Evolutionary conservation across 257 asterid species (phyloP), one percentile per base, ranked within the genome.

Genomic region (Petunia axillaris): DNA sequence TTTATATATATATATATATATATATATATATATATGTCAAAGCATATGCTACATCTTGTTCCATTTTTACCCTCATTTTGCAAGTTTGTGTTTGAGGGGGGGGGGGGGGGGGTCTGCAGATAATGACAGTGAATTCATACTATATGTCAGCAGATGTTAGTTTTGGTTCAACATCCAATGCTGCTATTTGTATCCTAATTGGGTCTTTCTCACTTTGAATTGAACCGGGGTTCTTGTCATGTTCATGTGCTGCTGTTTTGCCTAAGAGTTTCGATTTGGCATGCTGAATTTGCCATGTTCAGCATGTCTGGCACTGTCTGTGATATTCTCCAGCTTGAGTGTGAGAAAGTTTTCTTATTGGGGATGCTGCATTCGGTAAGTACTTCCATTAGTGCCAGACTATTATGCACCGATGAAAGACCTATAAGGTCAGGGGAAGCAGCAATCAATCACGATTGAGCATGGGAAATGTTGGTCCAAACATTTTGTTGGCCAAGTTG

Each of bases 281-380:
- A 48, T 48, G 7, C 2, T 48, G 54, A 48, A 48, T 6, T 48
- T 48, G 11, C 4, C 11, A 37, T 9, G 16, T 2, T 64, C 8
- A 37, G 70, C 44, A 36, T 38, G 71, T 37, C 0, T 4, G 14
- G 4, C 16, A 13, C 3, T 4, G 38, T 8, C n/a, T 8, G n/a
- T 36, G 6, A 43, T 68, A 4, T 2, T 44, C 8, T 68, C n/a
- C 16, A 68, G 57, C 8, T 15, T 16, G 15, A 68, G 40, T 1
- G 8, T 13, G 0, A 0, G 9, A 14, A 16, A n/a, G n/a, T 67
- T 67, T 9, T 55, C 8, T 1, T 36, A 0, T 13, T 44, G 0
- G 57, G 40, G 57, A 2, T 40, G 35, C 3, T 60, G 0, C 38
- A 13, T 35, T 25, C 1, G 57, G 57, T 52, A 15, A 57, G 16